Percentiles rank a stretch among this genome's conserved stretches.
Conservation (phyloP, 306 rosid species). For the Dryas alaskensis region DNA sequence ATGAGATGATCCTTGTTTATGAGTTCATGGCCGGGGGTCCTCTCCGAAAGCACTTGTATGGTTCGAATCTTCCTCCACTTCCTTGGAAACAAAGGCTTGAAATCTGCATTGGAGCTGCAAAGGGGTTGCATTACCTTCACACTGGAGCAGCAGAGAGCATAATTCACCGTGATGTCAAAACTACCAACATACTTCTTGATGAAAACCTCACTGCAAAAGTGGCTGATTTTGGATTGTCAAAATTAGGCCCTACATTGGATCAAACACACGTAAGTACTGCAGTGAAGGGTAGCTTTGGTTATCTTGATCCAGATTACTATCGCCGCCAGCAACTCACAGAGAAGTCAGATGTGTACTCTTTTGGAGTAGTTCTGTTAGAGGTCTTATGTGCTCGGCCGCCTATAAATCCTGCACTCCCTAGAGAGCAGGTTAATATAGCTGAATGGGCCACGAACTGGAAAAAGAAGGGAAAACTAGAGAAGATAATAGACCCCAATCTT, state of each 20-base stretch:
- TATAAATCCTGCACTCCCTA: constrained; percentile 35
- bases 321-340: constrained; percentile 39
- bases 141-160: constrained; percentile 35
- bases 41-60: constrained; percentile 36
- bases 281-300: constrained; percentile 42
- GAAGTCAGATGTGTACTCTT: constrained; percentile 41
- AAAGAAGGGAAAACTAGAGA: constrained; percentile 26
- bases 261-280: constrained; percentile 46
- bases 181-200: constrained; percentile 42
- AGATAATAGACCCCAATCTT: constrained; percentile 36
- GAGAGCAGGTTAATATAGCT: constrained; percentile 44
- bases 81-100: constrained; percentile 41
- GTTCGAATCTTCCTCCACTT: constrained; percentile 24
- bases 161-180: constrained; percentile 39
- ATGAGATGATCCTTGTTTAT: constrained; percentile 43
- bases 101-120: constrained; percentile 46
- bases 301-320: constrained; percentile 39
- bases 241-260: constrained; percentile 39
- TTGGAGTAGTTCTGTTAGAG: constrained; percentile 37
- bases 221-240: constrained; percentile 44
- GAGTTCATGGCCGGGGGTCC: constrained; percentile 44
- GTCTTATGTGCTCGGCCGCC: constrained; percentile 40
- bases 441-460: constrained; percentile 39
- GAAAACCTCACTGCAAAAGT: constrained; percentile 36
- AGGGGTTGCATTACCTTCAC: constrained; percentile 42